A percentile compares a stretch with the other conserved stretches of the same genome.
These are phyloP conservation scores for Meyerozyma elateridarum DNA, from an alignment of 1,139 yeast genomes.

Conservation along the genomic window DNA sequence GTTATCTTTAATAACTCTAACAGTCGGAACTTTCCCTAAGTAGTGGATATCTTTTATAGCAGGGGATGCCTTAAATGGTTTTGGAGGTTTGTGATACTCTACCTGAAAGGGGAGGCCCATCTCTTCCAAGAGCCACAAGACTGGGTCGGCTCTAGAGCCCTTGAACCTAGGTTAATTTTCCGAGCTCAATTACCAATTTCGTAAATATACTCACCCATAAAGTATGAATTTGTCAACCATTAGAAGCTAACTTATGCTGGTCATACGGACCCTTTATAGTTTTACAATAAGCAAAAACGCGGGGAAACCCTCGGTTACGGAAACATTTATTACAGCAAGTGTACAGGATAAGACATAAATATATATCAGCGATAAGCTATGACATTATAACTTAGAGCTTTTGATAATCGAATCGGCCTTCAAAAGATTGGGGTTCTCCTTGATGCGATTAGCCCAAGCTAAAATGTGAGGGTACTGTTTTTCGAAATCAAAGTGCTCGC, in stretches of 20 bases:
- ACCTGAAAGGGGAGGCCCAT: slow-evolving; percentile 13
- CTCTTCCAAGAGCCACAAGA: slow-evolving; percentile 15
- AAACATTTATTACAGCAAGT: too few relatives aligned
- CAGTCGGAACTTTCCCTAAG: slow-evolving; percentile 14
- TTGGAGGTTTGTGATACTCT: slow-evolving; percentile 11
- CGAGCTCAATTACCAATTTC: slow-evolving; percentile 2
- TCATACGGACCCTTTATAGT: too few relatives aligned
- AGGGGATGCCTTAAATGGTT: slow-evolving; percentile 13
- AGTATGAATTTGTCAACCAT: slow-evolving; percentile 14
- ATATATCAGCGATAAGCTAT: too few relatives aligned
- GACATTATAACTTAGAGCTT: too few relatives aligned
- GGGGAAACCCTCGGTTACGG: too few relatives aligned
- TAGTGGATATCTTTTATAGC: slow-evolving; percentile 13
- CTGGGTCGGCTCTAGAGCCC: slow-evolving; percentile 12
- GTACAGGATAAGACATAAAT: too few relatives aligned
- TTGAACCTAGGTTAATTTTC: slow-evolving; percentile 9
- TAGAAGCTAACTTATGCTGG: too few relatives aligned
- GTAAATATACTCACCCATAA: slow-evolving; percentile 18
- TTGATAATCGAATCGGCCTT: slow-evolving; percentile 19
- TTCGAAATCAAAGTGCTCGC: slow-evolving; percentile 9
- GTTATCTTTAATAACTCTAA: slow-evolving; percentile 13
- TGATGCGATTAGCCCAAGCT: slow-evolving; percentile 22
- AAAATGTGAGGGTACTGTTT: slow-evolving; percentile 21
- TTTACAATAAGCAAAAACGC: too few relatives aligned
- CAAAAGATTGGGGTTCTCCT: slow-evolving; percentile 16